Evolutionary conservation across 805 yeast species (phyloP).

Genomic region (Saturnispora quitensis): DNA sequence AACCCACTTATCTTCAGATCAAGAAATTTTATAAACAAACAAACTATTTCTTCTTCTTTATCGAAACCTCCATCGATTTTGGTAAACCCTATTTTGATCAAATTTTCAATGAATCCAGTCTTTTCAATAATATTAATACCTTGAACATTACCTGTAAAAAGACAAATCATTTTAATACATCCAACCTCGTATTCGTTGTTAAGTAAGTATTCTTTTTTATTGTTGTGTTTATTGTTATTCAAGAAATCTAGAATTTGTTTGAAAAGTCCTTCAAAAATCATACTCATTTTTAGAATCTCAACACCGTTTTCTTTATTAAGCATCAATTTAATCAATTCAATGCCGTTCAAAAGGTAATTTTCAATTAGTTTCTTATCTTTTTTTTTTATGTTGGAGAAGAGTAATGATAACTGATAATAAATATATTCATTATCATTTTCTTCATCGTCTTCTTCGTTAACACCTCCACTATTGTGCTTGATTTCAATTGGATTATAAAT

Average conservation of each 20-base stretch:
- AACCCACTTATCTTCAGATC: conserved; percentile 51
- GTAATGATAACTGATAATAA: conserved; percentile 33
- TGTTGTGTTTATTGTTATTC: neutral
- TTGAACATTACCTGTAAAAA: neutral
- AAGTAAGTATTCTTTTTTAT: neutral
- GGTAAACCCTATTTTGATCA: conserved; percentile 55
- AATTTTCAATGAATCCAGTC: conserved; percentile 78
- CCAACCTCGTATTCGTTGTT: neutral
- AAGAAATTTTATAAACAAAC: conserved; percentile 50
- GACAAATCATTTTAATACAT: neutral
- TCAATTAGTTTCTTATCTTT: neutral
- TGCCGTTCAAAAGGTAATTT: conserved; percentile 37
- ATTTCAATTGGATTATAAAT: conserved; percentile 62
- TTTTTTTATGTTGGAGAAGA: neutral
- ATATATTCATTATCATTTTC: conserved; percentile 40
- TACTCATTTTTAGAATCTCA: conserved; percentile 49
- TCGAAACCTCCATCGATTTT: neutral
- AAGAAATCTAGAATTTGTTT: conserved; percentile 21
- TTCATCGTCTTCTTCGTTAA: conserved; percentile 33
- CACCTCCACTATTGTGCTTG: conserved; percentile 44
- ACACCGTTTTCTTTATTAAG: conserved; percentile 27
- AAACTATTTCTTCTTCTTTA: neutral
- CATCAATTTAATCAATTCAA: conserved; percentile 60
- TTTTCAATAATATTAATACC: conserved; percentile 32
- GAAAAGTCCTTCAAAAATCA: conserved; percentile 57